Conservation (phyloP, 1,284 basidiomycete species). For the Gymnopus androsaceus region DNA sequence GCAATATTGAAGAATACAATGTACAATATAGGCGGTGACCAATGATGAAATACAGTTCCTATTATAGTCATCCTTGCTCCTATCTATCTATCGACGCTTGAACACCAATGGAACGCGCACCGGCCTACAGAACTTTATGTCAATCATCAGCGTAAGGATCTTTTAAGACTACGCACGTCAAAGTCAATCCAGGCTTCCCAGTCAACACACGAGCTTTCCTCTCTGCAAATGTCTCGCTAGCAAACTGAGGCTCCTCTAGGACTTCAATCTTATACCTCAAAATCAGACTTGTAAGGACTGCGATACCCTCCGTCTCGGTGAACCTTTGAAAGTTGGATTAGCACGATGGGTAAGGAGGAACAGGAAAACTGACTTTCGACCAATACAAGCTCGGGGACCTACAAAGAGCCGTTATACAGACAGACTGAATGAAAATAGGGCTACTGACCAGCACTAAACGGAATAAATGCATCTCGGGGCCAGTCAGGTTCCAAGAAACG, state of each 20-base stretch:
- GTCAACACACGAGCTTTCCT: constrained; percentile 42
- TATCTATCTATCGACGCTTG: no score
- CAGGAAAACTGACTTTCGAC: constrained; percentile 42
- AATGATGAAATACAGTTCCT: no score
- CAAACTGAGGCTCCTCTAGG: constrained; percentile 52
- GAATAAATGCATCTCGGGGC: constrained; percentile 51
- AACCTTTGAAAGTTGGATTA: no score
- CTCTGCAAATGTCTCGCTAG: constrained; percentile 46
- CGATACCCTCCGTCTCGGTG: constrained; percentile 52
- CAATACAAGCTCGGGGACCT: constrained; percentile 53
- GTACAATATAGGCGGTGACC: no score
- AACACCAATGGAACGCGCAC: no score
- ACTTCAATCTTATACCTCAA: constrained; percentile 49
- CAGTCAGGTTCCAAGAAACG: constrained; percentile 54
- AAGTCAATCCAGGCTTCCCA: constrained; percentile 35
- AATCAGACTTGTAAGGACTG: constrained; percentile 49
- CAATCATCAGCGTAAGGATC: no score
- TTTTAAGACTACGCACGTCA: constrained; percentile 47
- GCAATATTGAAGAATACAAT: no score
- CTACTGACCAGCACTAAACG: constrained; percentile 50
- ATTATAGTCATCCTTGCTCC: no score
- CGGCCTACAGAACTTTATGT: no score
- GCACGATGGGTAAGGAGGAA: no score
- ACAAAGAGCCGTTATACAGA: neutral
- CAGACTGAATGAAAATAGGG: neutral